Conservation (phyloP, 2,329 filamentous ascomycete genomes). For the Aureobasidium lini region DNA sequence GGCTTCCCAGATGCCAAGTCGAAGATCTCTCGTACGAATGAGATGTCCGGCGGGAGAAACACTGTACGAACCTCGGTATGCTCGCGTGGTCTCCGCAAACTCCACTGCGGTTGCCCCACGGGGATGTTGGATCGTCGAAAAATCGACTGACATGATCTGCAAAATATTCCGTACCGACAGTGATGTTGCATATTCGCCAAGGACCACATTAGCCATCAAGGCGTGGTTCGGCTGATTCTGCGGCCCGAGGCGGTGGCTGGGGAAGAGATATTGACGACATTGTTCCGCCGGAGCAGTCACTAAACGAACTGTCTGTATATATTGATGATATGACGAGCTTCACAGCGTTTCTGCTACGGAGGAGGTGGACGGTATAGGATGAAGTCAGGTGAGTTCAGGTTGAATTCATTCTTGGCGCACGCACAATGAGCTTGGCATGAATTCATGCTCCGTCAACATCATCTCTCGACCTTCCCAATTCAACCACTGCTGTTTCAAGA, state of each 20-base stretch:
- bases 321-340: background rate
- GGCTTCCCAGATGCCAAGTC: background rate
- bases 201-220: conserved; percentile 7
- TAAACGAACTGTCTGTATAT: background rate
- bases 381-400: background rate
- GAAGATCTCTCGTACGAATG: background rate
- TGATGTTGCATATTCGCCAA: background rate
- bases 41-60: background rate
- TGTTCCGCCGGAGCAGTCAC: background rate
- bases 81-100: background rate
- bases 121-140: background rate
- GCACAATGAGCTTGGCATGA: background rate
- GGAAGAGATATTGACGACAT: background rate
- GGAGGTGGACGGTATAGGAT: background rate
- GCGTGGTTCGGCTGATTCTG: conserved; percentile 1
- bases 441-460: background rate
- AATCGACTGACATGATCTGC: background rate
- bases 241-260: background rate
- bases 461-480: background rate
- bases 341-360: background rate
- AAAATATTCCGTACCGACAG: background rate
- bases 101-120: background rate
- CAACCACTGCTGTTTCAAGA: background rate
- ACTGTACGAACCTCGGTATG: background rate
- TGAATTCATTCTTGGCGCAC: background rate